A percentile compares a stretch with the other conserved stretches of the same genome.
Conservation (phyloP, 2,329 filamentous ascomycete species). For the Sarocladium oryzae region DNA sequence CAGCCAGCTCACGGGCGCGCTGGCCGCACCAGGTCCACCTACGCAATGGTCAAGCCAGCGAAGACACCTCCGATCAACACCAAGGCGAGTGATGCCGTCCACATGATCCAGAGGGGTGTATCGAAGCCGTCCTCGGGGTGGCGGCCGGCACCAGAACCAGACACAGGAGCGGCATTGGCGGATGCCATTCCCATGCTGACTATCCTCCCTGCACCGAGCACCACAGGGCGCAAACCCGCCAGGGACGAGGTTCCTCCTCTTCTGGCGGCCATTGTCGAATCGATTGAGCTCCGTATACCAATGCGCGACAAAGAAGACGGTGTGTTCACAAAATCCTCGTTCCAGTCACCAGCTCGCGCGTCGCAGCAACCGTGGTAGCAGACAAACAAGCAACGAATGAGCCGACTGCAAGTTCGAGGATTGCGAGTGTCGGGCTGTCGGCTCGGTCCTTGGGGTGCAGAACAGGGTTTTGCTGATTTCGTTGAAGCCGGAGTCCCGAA, state of each 20-base stretch:
- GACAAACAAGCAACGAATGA: too few relatives aligned
- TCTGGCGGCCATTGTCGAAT: not conserved
- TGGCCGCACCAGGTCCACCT: conserved; percentile 26
- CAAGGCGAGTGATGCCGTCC: conserved; percentile 69
- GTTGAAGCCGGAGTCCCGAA: too few relatives aligned
- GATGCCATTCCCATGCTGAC: conserved; percentile 42
- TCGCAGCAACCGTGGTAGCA: too few relatives aligned
- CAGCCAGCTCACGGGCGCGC: too few relatives aligned
- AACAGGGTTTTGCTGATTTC: too few relatives aligned
- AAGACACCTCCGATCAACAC: conserved; percentile 89
- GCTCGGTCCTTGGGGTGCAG: too few relatives aligned
- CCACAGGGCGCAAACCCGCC: conserved; percentile 37
- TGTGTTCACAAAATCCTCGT: not conserved
- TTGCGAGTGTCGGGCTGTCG: too few relatives aligned
- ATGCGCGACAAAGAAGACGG: not conserved
- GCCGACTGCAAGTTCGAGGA: too few relatives aligned
- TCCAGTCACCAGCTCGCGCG: not conserved
- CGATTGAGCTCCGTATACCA: not conserved
- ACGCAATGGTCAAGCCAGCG: conserved; percentile 87
- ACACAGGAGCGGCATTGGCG: conserved; percentile 41
- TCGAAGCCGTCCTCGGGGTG: conserved; percentile 48
- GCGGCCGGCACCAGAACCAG: conserved; percentile 22
- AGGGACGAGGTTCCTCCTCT: conserved; percentile 16
- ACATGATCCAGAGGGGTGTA: conserved; percentile 71
- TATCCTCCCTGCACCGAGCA: conserved; percentile 46